Conservation (phyloP, 345 rosid species). For the Excoecaria cochinchinensis region DNA sequence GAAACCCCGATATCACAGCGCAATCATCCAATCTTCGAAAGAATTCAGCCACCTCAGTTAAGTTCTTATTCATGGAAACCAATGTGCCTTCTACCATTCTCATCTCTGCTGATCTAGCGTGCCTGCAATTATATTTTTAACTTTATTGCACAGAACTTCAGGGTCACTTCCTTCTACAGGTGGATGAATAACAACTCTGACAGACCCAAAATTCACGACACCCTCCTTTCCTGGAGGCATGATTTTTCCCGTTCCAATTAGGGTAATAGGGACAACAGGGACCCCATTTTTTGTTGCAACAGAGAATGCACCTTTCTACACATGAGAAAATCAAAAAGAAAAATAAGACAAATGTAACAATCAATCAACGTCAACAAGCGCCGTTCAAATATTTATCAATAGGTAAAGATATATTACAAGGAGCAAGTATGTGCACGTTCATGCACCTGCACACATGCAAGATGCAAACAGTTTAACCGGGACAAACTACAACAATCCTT, state of each 20-base stretch:
- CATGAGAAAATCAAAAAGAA: slow-evolving; percentile 20
- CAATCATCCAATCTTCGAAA: neutral
- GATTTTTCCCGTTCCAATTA: slow-evolving; percentile 85
- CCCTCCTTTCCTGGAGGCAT: slow-evolving; percentile 91
- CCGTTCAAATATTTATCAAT: neutral
- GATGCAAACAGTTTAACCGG: no score
- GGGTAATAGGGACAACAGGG: slow-evolving; percentile 78
- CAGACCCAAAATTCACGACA: slow-evolving; percentile 60
- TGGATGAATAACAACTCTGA: slow-evolving; percentile 69
- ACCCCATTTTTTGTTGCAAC: slow-evolving; percentile 78
- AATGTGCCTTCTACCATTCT: neutral
- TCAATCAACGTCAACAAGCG: neutral
- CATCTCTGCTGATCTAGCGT: slow-evolving; percentile 34
- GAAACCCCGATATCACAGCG: neutral
- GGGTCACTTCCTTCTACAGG: slow-evolving; percentile 68
- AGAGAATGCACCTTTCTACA: slow-evolving; percentile 93
- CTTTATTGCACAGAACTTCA: slow-evolving; percentile 55
- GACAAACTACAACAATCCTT: neutral
- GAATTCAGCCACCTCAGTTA: neutral
- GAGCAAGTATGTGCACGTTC: neutral
- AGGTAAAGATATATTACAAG: neutral
- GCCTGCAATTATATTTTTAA: slow-evolving; percentile 59
- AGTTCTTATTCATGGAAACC: neutral
- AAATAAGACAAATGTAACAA: slow-evolving; percentile 4
- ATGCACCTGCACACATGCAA: no score